phyloP scores from a whole-genome alignment of 768 basidiomycete genomes.

The Chlorophyllum brunneum region DNA sequence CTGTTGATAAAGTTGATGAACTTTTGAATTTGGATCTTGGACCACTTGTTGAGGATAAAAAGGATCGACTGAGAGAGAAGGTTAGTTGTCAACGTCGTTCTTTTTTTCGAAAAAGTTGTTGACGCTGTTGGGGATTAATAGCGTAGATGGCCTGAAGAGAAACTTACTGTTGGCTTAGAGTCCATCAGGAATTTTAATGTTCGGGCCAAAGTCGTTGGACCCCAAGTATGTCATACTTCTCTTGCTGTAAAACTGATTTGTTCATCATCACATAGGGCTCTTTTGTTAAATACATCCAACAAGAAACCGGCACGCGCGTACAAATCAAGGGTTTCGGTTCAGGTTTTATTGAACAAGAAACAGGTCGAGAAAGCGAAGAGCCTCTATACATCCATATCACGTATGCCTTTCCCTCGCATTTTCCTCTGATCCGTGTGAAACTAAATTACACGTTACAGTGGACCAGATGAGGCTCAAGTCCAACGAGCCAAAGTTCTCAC shows the following conservation, averaged over 20 bases:
- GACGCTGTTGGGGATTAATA: slow-evolving; percentile 24
- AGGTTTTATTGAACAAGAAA: slow-evolving; percentile 74
- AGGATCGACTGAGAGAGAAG: slow-evolving; percentile 50
- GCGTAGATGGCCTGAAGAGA: slow-evolving; percentile 95
- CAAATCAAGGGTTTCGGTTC: slow-evolving; percentile 92
- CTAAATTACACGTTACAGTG: slow-evolving; percentile 24
- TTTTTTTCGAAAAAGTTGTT: background rate
- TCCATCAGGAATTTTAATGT: slow-evolving; percentile 90
- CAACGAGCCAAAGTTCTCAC: slow-evolving; percentile 77
- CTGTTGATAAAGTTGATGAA: slow-evolving; percentile 63
- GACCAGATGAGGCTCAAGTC: slow-evolving; percentile 79
- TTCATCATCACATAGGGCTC: slow-evolving; percentile 51
- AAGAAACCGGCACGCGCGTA: slow-evolving; percentile 87
- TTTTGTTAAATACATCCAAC: slow-evolving; percentile 90
- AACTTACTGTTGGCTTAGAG: slow-evolving; percentile 78
- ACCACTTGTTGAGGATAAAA: slow-evolving; percentile 63
- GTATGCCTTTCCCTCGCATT: slow-evolving; percentile 37
- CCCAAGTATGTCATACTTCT: slow-evolving; percentile 52
- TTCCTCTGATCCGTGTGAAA: slow-evolving; percentile 14
- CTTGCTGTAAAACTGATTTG: background rate
- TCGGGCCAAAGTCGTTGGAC: slow-evolving; percentile 90
- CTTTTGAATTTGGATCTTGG: slow-evolving; percentile 63
- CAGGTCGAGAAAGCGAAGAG: slow-evolving; percentile 77
- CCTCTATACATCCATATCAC: slow-evolving; percentile 86
- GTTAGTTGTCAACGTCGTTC: background rate